Evolutionary conservation across 805 yeast species (phyloP), one percentile per base, ranked within the genome.

Genomic region (Millerozyma miso): DNA sequence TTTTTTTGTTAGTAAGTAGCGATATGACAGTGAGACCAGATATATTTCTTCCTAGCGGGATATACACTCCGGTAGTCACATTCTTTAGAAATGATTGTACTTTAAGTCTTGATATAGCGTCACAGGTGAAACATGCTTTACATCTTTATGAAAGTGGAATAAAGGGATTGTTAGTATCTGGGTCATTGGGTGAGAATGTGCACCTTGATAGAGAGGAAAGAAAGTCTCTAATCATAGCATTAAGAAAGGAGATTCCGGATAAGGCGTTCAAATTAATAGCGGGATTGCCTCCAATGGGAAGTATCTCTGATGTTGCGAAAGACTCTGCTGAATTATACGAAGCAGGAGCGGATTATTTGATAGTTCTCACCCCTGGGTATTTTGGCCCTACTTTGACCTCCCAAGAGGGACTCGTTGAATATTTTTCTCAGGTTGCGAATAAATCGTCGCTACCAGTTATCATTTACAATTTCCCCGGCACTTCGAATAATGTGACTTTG

Each of bases 171-270:
- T 69, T 67, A 12, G 56, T 65, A 8, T 51, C 68, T 7, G 73
- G 73, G 1, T 65, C 71, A 4, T 65, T 67, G 60, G 73, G 73
- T 8, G 73, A 68, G 47, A 60, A 67, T 15, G 49, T 57, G 13
- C 68, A 66, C 43, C 49, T 67, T 40, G 59, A 62, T 3, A 42
- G 54, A 19, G 48, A 53, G 13, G 73, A 68, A 45, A 51, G 72
- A 38, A 43, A 49, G n/a, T 41, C 45, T 8, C 38, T 65, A n/a
- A 55, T 66, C 15, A 42, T 47, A n/a, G 46, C 55, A 1, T 49
- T 66, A 14, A 53, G 67, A 34, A 31, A 42, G 10, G 70, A 63
- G 1, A 49, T 63, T 37, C 70, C 68, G 5, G 63, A 58, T 19
- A 48, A 43, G n/a, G 53, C 55, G 1, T 56, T 67, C 43, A 51